Evolutionary conservation across 2,329 filamentous ascomycete species (phyloP), one percentile per base, ranked within the genome.

Genomic region (Diaporthe citri): DNA sequence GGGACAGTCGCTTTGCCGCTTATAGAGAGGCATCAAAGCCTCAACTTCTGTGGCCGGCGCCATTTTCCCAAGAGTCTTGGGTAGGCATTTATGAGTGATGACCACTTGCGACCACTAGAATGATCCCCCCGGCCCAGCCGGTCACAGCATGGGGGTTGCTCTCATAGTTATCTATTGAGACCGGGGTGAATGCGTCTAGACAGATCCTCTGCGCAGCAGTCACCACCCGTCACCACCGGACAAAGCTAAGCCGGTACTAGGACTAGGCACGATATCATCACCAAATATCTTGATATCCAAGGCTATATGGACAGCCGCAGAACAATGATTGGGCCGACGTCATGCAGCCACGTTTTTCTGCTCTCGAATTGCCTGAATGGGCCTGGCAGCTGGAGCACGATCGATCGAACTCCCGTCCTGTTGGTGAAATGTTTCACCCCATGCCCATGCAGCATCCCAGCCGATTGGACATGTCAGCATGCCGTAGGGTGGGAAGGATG

Each of bases 1-100:
- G 7, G 72, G 72, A 60, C 72, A 74, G 31, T 48, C 36, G 28
- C 34, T 67, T 25, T 59, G 62, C 15, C 72, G 72, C 51, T 59
- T 59, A 13, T 20, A 55, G 28, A 36, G n/a, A 52, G 64, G 31
- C 15, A 2, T 20, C 34, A 34, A 52, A 9, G 41, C 2, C 28
- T 3, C 46, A 15, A 39, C 13, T 12, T 67, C 55, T 62, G 70
- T 43, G 28, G 55, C 55, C 43, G 52, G 39, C 22, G 39, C n/a
- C 55, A 57, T 72, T 25, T 62, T 60, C 25, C 55, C 28, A 25
- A 3, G 17, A n/a, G 8, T 48, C 15, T 67, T 36, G 31, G 20
- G 51, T 28, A 43, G 15, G 28, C 41, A 51, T 17, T 15, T 28
- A 15, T 41, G 17, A 1, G 36, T 17, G 55, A 28, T 46, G 59